Percentiles rank a stretch among this genome's conserved stretches.
These are phyloP conservation scores for Botryotinia convoluta DNA, from an alignment of 2,329 filamentous ascomycete genomes.

Conservation along the genomic window DNA sequence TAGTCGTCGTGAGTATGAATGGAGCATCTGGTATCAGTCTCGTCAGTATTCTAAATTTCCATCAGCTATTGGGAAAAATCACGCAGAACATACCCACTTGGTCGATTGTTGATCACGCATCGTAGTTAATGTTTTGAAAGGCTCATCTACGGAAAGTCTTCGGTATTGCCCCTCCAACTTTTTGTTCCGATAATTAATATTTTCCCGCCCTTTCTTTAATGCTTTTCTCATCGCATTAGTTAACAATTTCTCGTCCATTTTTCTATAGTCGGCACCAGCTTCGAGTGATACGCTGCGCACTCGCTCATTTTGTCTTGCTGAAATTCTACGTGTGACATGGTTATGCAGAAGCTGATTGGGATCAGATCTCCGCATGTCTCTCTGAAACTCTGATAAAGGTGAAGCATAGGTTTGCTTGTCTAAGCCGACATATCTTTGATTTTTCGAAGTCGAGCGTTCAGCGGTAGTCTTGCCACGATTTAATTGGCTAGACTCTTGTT, in stretches of 20 bases:
- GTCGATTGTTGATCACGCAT: neutral
- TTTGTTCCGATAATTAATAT: neutral
- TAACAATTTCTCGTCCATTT: slow-evolving; percentile 5
- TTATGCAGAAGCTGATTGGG: slow-evolving; percentile 13
- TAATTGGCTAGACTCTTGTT: neutral
- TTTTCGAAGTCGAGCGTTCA: neutral
- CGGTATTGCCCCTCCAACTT: neutral
- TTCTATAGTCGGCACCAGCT: slow-evolving; percentile 17
- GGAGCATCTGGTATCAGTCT: slow-evolving; percentile 19
- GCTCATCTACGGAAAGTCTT: neutral
- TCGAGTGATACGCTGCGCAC: slow-evolving; percentile 21
- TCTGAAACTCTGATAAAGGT: slow-evolving; percentile 21
- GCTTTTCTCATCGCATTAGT: neutral
- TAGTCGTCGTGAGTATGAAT: slow-evolving; percentile 23
- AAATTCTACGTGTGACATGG: slow-evolving; percentile 12
- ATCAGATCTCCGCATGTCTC: slow-evolving; percentile 4
- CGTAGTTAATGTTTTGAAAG: slow-evolving; percentile 14
- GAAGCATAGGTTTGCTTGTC: slow-evolving; percentile 19
- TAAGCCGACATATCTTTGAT: neutral
- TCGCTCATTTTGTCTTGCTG: neutral
- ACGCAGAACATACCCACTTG: neutral
- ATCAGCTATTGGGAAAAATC: neutral
- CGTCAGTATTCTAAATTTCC: neutral
- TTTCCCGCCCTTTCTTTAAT: neutral
- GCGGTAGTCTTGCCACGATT: neutral